Base-by-base conservation (phyloP, 225 moss, liverwort and hornwort genomes). In the Neckera pumila region DNA sequence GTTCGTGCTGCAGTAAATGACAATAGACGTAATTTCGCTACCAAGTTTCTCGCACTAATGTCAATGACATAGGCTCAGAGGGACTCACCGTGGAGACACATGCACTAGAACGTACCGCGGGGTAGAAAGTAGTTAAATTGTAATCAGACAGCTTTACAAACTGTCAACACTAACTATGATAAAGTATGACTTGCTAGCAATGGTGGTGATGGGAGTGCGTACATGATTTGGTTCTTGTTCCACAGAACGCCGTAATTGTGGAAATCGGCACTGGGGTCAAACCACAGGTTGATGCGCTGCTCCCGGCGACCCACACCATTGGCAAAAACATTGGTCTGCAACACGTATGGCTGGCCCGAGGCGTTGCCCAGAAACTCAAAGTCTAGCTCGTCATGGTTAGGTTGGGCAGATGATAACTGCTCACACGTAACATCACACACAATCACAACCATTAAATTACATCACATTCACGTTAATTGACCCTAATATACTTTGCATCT, bases 241-340 rank as follows among this genome's bases (percentile, higher is more conserved):
- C 96, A 96, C 27, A 96, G 57, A 36, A 93, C 88, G 38, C 91
- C 89, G 85, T 96, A 96, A 22, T 90, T 94, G 72, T 96, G 95
- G 86, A 85, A 94, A 67, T 93, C 92, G 7, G 82, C 58, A 25
- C 91, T 92, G 57, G 96, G 95, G 76, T 96, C 95, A 25, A 95
- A 96, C 96, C 95, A 96, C 33, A 95, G 87, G 83, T 89, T 92
- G 43, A 91, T 90, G 12, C 95, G 88, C 81, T 93, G 92, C 91
- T 96, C 96, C 72, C 95, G 88, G 40, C 87, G 81, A 28, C 96
- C 96, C 10, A 91, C 86, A 40, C 96, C 96, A 72, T 88, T 95
- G 58, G 93, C 94, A 47, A 95, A 96, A 31, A 96, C 89, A 70
- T 96, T 96, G 28, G 96, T 93, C 82, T 96, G 96, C 86, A 96